Base-by-base conservation (phyloP, 257 asterid species). In the Ligustrum vulgare region DNA sequence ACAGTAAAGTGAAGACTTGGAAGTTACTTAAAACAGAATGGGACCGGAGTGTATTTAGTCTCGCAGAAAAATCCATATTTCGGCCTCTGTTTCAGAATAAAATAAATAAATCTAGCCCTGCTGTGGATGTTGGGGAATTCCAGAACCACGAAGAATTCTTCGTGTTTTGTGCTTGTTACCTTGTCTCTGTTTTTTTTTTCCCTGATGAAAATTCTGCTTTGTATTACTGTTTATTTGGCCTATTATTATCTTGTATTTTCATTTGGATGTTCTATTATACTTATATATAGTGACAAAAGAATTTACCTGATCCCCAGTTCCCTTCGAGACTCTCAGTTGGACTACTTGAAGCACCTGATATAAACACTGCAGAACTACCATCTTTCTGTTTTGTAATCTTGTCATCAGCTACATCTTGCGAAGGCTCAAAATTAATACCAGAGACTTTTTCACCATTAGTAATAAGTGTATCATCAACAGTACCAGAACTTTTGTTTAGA, bases 271-370 rank as follows among this genome's bases (percentile, higher is more conserved):
- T 16, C 15, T 63, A 43, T 62, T 12, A 72, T 28, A 69, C 25
- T 39, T 23, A 62, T 28, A 56, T 25, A 60, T 6, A 75, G 71
- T 67, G 69, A 77, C 23, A 23, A 67, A 78, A 67, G 37, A 70
- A 28, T 41, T 65, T 83, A 93, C 98, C 98, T 83, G 98, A 91
- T 73, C 98, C 98, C 90, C 91, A 87, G 83, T 89, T 89, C 12
- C 82, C 98, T 75, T 89, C 98, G 77, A 92, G 72, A 84, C 97
- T 90, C 74, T 87, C 97, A 58, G 86, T 71, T 84, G 78, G 82
- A 82, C 91, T 81, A 74, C 82, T 79, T 74, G 89, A 84, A 71
- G 73, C 80, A 78, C 78, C 75, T 11, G 86, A 84, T 70, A 67
- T 70, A 60, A 84, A 83, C 72, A 72, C 71, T 32, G 80, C 84